A percentile compares a stretch with the other conserved stretches of the same genome.
These are phyloP conservation scores for Graphilbum sp. DNA, from an alignment of 2,329 filamentous ascomycete genomes.

Conservation along the genomic window DNA sequence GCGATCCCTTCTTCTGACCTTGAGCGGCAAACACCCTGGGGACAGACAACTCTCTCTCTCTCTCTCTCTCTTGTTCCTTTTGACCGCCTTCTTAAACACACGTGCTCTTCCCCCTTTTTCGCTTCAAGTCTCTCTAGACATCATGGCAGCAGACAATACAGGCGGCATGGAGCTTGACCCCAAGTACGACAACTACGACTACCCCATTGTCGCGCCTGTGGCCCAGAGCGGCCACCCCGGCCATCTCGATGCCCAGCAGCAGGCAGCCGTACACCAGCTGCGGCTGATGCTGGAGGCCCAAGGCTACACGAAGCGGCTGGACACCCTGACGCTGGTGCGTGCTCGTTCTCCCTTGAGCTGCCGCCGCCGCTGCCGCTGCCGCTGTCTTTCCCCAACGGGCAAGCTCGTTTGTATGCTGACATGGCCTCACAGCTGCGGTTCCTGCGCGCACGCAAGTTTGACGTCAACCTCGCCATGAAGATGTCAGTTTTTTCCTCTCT, in stretches of 20 bases:
- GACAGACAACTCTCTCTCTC: too few species aligned
- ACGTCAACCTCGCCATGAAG: conserved; percentile 64
- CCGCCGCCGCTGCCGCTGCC: too few species aligned
- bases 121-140: not conserved
- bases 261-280: conserved; percentile 78
- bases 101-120: not conserved
- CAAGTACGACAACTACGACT: conserved; percentile 96
- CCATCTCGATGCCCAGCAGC: conserved; percentile 70
- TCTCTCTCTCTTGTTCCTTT: too few species aligned
- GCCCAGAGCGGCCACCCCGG: conserved; percentile 67
- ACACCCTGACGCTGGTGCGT: conserved; percentile 77
- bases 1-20: too few species aligned
- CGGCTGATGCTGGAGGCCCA: conserved; percentile 69
- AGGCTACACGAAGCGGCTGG: conserved; percentile 69
- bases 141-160: conserved; percentile 5
- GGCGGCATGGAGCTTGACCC: conserved; percentile 46
- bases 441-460: conserved; percentile 87
- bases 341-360: conserved; percentile 1
- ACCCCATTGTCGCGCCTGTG: conserved; percentile 60
- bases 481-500: conserved; percentile 51
- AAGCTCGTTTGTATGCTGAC: too few species aligned
- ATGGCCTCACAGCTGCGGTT: conserved; percentile 55
- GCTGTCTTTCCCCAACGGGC: too few species aligned
- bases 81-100: not conserved
- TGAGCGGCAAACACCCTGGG: too few species aligned